These are phyloP conservation scores for Penicillium salamii DNA, from an alignment of 495 filamentous ascomycete species.

Conservation along the genomic window DNA sequence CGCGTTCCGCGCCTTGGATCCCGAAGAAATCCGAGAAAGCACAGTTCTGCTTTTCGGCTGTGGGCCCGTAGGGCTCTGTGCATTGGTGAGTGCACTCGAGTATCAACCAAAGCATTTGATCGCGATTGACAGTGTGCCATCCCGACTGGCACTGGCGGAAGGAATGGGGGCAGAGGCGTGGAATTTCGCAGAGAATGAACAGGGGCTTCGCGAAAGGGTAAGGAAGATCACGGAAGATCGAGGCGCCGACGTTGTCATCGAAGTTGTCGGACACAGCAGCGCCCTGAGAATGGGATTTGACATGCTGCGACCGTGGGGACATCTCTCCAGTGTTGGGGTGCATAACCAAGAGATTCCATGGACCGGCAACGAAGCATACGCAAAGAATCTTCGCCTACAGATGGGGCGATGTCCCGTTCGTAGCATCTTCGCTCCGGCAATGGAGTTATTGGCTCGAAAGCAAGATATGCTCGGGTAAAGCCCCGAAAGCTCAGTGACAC, in stretches of 20 bases:
- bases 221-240: slow-evolving; percentile 72
- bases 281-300: slow-evolving; percentile 80
- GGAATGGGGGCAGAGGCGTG: slow-evolving; percentile 74
- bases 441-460: slow-evolving; percentile 62
- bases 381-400: slow-evolving; percentile 82
- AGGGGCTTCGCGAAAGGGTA: slow-evolving; percentile 54
- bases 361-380: slow-evolving; percentile 80
- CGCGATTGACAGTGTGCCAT: slow-evolving; percentile 75
- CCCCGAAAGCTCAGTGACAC: no score
- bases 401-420: slow-evolving; percentile 89
- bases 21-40: slow-evolving; percentile 53
- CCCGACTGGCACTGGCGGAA: slow-evolving; percentile 67
- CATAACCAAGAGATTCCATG: slow-evolving; percentile 88
- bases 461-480: slow-evolving; percentile 16
- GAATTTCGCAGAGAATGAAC: slow-evolving; percentile 66
- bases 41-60: slow-evolving; percentile 80
- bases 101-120: slow-evolving; percentile 71
- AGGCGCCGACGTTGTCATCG: slow-evolving; percentile 82
- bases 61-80: slow-evolving; percentile 82
- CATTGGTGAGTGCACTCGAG: slow-evolving; percentile 71
- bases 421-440: slow-evolving; percentile 53
- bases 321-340: slow-evolving; percentile 80
- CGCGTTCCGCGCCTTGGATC: slow-evolving; percentile 59
- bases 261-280: slow-evolving; percentile 77
- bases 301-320: slow-evolving; percentile 79